Evolutionary conservation across 176 grass and related monocot genomes (phyloP).

Genomic region (Elaeis guineensis): DNA sequence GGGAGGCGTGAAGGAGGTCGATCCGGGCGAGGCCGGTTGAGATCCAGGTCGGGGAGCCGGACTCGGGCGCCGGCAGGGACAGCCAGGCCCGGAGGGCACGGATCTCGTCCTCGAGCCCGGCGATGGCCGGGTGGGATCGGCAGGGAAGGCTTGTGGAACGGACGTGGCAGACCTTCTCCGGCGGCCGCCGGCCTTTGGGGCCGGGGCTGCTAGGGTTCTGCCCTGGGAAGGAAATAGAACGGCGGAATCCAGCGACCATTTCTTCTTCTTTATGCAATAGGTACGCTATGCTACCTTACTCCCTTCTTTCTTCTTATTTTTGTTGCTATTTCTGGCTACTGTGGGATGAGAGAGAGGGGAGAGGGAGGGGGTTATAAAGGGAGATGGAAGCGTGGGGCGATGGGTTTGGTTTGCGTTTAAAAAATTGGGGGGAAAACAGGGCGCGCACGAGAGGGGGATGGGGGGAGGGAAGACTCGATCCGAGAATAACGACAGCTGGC

Average conservation of each 20-base stretch:
- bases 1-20: constrained; percentile 37
- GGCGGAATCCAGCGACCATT: constrained; percentile 53
- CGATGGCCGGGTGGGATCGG: constrained; percentile 51
- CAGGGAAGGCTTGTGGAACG: constrained; percentile 54
- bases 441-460: constrained; percentile 13
- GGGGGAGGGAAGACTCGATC: constrained; percentile 32
- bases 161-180: constrained; percentile 4
- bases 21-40: constrained; percentile 32
- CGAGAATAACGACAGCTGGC: constrained; percentile 17
- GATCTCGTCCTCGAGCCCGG: constrained; percentile 47
- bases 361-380: constrained; percentile 20
- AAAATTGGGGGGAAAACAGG: constrained; percentile 10
- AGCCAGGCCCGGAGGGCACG: constrained; percentile 41
- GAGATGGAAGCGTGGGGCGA: background rate
- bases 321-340: background rate
- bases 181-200: background rate
- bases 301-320: background rate
- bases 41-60: background rate
- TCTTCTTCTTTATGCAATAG: background rate
- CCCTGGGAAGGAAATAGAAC: constrained; percentile 54
- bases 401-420: background rate
- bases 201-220: background rate
- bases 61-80: constrained; percentile 5
- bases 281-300: constrained; percentile 2
- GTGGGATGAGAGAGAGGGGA: background rate